Evolutionary conservation across 371 early-diverging fungal species (phyloP), one percentile per base, ranked within the genome.

Genomic region (Funneliformis caledonium): DNA sequence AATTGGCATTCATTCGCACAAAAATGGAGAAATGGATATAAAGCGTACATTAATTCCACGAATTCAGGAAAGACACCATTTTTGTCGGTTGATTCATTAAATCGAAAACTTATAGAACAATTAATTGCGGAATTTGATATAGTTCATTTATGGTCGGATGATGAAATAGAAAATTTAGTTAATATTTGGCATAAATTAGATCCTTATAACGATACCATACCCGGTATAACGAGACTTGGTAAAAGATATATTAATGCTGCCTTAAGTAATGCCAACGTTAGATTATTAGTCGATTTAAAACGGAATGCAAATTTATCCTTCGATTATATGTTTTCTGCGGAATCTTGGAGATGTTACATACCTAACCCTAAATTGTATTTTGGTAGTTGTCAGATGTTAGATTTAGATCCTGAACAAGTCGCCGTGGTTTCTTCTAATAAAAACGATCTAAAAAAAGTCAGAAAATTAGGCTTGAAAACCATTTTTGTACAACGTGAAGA

Each of bases 231-330:
- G 10, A 62, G 31, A 62, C 31, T 62, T 26, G 31, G 62, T 62
- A 19, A 26, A 31, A 62, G 22, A 62, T 62, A 62, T 62, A 8
- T 62, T 9, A 62, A 62, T 19, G 62, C 62, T n/a, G n/a, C 19
- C 7, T 62, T 62, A 62, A 62, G 62, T 62, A 62, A 62, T 62
- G 62, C 62, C 0, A 62, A 62, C n/a, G 62, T 62, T 62, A 62
- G 19, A 62, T 62, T 62, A 62, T 62, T 62, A 8, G 8, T 62
- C 0, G 62, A 62, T 62, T 62, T 62, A 62, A 62, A 62, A 62
- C 19, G 62, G n/a, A n/a, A 7, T 62, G 31, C n/a, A 4, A 22
- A 31, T 62, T 62, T 62, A 62, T 31, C 11, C 22, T 62, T 62
- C 11, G 62, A 62, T 62, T 62, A 62, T 62, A 62, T 62, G 62